Evolutionary conservation across 1,284 basidiomycete species (phyloP).

Genomic region (Acaromyces ingoldii): DNA sequence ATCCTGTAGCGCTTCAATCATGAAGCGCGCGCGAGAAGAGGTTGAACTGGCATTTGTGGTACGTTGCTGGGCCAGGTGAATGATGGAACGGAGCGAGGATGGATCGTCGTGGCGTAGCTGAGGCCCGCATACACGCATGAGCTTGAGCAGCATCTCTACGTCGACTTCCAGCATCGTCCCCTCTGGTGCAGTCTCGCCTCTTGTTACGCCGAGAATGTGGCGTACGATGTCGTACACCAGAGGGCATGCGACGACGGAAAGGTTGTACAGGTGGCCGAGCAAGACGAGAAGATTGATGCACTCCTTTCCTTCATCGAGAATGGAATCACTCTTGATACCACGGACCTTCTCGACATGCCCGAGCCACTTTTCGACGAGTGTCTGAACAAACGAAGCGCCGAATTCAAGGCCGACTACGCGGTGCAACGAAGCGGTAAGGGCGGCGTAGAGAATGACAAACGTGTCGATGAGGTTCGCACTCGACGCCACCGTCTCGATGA

Average conservation of each 20-base stretch:
- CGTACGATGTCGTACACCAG: constrained; percentile 87
- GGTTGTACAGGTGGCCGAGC: constrained; percentile 89
- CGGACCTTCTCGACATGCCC: background rate
- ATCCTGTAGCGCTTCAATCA: constrained; percentile 44
- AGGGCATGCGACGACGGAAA: constrained; percentile 81
- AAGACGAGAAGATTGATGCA: constrained; percentile 81
- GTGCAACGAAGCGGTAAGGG: constrained; percentile 77
- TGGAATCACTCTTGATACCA: background rate
- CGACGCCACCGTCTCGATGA: constrained; percentile 76
- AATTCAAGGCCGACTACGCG: constrained; percentile 85
- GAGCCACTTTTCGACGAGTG: constrained; percentile 49
- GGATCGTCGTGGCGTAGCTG: constrained; percentile 44
- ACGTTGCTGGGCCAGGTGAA: constrained; percentile 26
- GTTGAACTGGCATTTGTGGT: background rate
- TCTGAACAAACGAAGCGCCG: constrained; percentile 57
- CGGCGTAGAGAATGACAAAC: constrained; percentile 84
- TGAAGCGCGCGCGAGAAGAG: constrained; percentile 42
- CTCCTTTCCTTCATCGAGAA: constrained; percentile 60
- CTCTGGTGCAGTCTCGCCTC: background rate
- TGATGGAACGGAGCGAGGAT: constrained; percentile 38
- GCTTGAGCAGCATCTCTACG: constrained; percentile 80
- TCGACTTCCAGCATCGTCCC: constrained; percentile 60
- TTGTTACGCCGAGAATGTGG: constrained; percentile 60
- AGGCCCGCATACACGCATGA: constrained; percentile 58
- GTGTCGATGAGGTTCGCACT: constrained; percentile 69